Percentiles rank a stretch among this genome's conserved stretches.
These are phyloP conservation scores for Cucurbita argyrosperma DNA, from an alignment of 306 rosid species.

Conservation along the genomic window DNA sequence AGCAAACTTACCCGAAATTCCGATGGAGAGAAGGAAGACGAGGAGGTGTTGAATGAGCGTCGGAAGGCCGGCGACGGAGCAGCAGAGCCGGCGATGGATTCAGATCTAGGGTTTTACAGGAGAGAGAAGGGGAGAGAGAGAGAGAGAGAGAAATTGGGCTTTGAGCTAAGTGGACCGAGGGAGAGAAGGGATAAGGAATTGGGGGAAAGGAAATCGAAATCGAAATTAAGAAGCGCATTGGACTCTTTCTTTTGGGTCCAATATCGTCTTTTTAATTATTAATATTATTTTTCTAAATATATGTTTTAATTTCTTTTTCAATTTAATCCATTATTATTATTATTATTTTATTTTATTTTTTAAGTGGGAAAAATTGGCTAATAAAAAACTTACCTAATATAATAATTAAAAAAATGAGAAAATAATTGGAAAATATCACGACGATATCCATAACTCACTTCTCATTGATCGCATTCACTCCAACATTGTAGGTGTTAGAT, in stretches of 20 bases:
- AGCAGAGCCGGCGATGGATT: slow-evolving; percentile 15
- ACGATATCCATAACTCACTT: no score
- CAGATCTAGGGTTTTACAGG: slow-evolving; percentile 55
- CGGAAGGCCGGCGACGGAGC: slow-evolving; percentile 31
- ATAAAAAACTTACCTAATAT: no score
- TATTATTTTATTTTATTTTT: no score
- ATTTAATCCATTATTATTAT: no score
- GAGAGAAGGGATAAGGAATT: slow-evolving; percentile 6
- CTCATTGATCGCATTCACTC: no score
- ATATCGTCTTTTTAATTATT: neutral
- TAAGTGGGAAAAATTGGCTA: no score
- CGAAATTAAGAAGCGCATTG: neutral
- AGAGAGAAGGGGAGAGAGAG: slow-evolving; percentile 9
- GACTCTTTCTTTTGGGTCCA: neutral
- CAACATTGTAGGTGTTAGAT: no score
- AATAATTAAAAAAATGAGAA: no score
- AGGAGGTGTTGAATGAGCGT: neutral
- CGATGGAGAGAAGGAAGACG: neutral
- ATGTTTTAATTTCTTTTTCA: no score
- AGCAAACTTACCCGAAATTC: neutral
- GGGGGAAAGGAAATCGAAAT: neutral
- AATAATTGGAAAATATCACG: no score
- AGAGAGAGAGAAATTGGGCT: slow-evolving; percentile 54
- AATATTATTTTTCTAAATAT: neutral
- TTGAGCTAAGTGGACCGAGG: slow-evolving; percentile 60